Conservation (phyloP, 768 basidiomycete species). For the Boletellus ananiceps region DNA sequence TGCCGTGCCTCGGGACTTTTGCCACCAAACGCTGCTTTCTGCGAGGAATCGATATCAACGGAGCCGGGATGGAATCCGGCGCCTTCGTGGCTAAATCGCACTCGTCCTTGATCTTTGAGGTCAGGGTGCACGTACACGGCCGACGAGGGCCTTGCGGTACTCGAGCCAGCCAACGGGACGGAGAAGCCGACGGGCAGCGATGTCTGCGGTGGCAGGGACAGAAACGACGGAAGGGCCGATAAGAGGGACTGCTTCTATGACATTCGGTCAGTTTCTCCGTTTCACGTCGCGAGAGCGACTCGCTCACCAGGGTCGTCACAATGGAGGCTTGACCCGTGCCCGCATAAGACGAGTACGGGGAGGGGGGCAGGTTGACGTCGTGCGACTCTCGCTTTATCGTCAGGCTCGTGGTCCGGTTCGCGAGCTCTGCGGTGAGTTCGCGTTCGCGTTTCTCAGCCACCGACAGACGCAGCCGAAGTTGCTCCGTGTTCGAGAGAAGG, state of each 20-base stretch:
- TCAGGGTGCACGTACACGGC: conserved; percentile 40
- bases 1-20: conserved; percentile 46
- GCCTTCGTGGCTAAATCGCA: conserved; percentile 32
- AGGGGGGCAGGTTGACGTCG: conserved; percentile 47
- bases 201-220: conserved; percentile 61
- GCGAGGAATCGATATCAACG: conserved; percentile 31
- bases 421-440: conserved; percentile 59
- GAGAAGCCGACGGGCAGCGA: conserved; percentile 53
- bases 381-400: conserved; percentile 56
- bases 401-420: conserved; percentile 31
- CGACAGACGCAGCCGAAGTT: conserved; percentile 59
- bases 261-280: conserved; percentile 13
- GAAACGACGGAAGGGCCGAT: conserved; percentile 70
- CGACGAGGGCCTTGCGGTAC: conserved; percentile 37
- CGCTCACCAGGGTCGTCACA: conserved; percentile 63
- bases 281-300: neutral
- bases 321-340: conserved; percentile 49
- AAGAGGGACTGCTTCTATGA: conserved; percentile 60
- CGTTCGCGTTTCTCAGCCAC: conserved; percentile 64
- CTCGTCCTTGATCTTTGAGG: conserved; percentile 55
- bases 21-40: conserved; percentile 31
- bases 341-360: conserved; percentile 36
- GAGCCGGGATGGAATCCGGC: conserved; percentile 47
- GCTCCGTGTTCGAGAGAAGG: conserved; percentile 58
- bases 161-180: conserved; percentile 40